Evolutionary conservation across 768 basidiomycete genomes (phyloP).

Genomic region (Hydnum rufescens): DNA sequence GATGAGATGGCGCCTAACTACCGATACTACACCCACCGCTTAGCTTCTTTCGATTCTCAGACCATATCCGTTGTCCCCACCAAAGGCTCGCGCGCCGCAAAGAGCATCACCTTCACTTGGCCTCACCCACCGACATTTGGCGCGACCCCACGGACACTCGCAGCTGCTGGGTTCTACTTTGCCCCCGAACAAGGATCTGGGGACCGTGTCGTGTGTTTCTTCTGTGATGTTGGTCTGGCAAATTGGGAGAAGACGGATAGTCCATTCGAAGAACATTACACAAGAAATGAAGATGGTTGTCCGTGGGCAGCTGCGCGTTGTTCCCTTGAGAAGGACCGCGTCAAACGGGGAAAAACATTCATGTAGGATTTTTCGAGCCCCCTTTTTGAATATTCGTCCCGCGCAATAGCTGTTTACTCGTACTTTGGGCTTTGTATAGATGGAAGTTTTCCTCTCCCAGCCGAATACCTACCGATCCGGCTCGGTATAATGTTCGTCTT

Average conservation of each 20-base stretch:
- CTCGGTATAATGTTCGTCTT: slow-evolving; percentile 53
- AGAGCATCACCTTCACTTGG: slow-evolving; percentile 25
- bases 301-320: slow-evolving; percentile 72
- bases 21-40: neutral
- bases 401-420: too few relatives aligned
- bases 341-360: neutral
- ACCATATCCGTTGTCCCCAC: neutral
- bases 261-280: slow-evolving; percentile 65
- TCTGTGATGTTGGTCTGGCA: slow-evolving; percentile 62
- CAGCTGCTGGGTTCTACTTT: slow-evolving; percentile 83
- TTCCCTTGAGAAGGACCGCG: slow-evolving; percentile 26
- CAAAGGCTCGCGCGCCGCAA: neutral
- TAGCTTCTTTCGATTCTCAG: neutral
- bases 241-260: slow-evolving; percentile 78
- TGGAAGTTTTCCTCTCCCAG: slow-evolving; percentile 36
- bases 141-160: slow-evolving; percentile 55
- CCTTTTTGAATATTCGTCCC: neutral
- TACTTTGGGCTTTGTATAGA: slow-evolving; percentile 20
- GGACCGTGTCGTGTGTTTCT: slow-evolving; percentile 67
- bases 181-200: slow-evolving; percentile 42
- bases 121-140: slow-evolving; percentile 44
- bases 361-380: neutral
- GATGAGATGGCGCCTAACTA: neutral
- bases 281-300: slow-evolving; percentile 41
- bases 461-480: slow-evolving; percentile 44